Percentiles rank a stretch among this genome's conserved stretches.
These are phyloP conservation scores for Phytophthora ramorum DNA, from an alignment of 352 stramenopile species.

Conservation along the genomic window DNA sequence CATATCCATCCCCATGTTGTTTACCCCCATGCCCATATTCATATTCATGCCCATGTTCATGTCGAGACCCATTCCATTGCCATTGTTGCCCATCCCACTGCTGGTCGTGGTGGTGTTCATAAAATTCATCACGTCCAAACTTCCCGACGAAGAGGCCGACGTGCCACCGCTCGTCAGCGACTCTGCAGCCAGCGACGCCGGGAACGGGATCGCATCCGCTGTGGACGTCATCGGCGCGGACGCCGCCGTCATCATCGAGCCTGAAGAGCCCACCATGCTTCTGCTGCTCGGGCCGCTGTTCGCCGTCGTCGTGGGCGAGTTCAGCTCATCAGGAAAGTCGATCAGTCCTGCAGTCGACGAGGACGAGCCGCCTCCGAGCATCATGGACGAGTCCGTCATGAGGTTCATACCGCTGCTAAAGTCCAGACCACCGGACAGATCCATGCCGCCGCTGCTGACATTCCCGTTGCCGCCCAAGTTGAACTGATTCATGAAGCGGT, in stretches of 20 bases:
- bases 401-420: constrained; percentile 74
- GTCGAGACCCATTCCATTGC: constrained; percentile 36
- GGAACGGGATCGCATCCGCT: constrained; percentile 78
- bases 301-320: constrained; percentile 55
- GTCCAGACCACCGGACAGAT: constrained; percentile 58
- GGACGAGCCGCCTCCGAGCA: constrained; percentile 37
- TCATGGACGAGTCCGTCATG: constrained; percentile 64
- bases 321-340: constrained; percentile 89
- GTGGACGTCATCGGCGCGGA: constrained; percentile 41
- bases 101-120: constrained; percentile 43
- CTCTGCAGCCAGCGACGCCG: constrained; percentile 72
- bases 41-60: constrained; percentile 66
- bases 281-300: constrained; percentile 20
- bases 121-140: constrained; percentile 48
- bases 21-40: constrained; percentile 52
- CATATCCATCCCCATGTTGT: constrained; percentile 70
- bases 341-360: constrained; percentile 64
- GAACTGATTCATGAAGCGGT: constrained; percentile 81
- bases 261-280: constrained; percentile 37
- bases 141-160: constrained; percentile 54
- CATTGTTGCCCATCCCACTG: constrained; percentile 30
- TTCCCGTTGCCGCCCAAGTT: constrained; percentile 46
- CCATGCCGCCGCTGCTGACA: constrained; percentile 38
- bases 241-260: constrained; percentile 37
- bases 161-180: constrained; percentile 36